A percentile compares a stretch with the other conserved stretches of the same genome.
Evolutionary conservation across 371 early-diverging fungal species (phyloP).

Genomic region (Apophysomyces elegans): DNA sequence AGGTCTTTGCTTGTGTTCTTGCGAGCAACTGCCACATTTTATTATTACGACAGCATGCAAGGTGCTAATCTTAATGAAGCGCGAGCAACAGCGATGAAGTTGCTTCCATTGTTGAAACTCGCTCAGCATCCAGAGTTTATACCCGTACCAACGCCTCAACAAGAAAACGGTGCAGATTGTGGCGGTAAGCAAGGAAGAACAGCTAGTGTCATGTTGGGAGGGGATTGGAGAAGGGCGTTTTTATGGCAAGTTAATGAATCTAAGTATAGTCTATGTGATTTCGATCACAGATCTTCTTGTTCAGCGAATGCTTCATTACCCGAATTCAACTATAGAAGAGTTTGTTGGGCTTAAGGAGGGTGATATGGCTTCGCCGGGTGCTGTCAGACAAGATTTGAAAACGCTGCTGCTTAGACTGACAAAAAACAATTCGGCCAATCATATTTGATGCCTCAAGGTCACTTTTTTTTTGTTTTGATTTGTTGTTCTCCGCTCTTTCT

Average conservation of each 20-base stretch:
- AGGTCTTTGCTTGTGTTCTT: conserved; percentile 50
- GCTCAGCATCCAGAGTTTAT: conserved; percentile 21
- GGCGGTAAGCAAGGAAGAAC: conserved; percentile 33
- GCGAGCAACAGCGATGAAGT: conserved; percentile 21
- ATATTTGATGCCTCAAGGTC: conserved; percentile 5
- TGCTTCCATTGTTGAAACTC: conserved; percentile 27
- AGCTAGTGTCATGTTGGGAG: too few species aligned
- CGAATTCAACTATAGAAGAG: conserved; percentile 17
- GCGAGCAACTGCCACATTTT: conserved; percentile 34
- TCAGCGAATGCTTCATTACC: conserved; percentile 23
- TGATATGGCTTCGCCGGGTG: conserved; percentile 17
- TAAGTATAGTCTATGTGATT: conserved; percentile 36
- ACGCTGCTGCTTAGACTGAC: neutral
- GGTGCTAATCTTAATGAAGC: conserved; percentile 33
- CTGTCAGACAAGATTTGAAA: conserved; percentile 17
- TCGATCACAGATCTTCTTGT: conserved; percentile 41
- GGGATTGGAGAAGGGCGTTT: too few species aligned
- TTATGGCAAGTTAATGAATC: too few species aligned
- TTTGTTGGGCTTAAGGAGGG: conserved; percentile 21
- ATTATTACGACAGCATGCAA: conserved; percentile 53
- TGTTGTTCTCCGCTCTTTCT: conserved; percentile 21
- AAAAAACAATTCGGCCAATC: conserved; percentile 18
- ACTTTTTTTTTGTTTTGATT: conserved; percentile 19
- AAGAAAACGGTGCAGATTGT: conserved; percentile 56
- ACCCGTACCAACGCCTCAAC: conserved; percentile 49